phyloP scores from a whole-genome alignment of 257 asterid species.

The Apocynum venetum region DNA sequence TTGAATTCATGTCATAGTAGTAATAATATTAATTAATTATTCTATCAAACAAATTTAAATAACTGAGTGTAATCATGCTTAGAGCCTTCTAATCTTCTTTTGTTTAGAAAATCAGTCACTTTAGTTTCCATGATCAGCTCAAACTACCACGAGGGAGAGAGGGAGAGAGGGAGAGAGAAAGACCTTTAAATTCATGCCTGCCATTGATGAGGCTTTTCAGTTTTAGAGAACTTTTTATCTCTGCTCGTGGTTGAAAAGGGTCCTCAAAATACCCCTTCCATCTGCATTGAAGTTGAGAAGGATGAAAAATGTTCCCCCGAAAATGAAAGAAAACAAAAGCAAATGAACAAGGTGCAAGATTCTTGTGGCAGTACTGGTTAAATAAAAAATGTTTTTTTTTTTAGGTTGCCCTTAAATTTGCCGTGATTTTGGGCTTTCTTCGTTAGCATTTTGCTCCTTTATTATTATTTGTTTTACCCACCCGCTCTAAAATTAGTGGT shows the following conservation, averaged over 20 bases:
- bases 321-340: slow-evolving; percentile 6
- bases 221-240: neutral
- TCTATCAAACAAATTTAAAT: neutral
- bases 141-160: slow-evolving; percentile 5
- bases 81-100: slow-evolving; percentile 3
- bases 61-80: neutral
- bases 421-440: slow-evolving; percentile 15
- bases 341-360: neutral
- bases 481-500: neutral
- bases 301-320: neutral
- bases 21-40: neutral
- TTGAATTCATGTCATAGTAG: no score
- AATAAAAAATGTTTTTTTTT: no score
- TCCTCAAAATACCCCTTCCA: neutral
- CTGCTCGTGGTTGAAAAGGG: slow-evolving; percentile 2
- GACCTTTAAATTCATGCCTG: neutral
- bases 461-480: neutral
- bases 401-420: slow-evolving; percentile 1
- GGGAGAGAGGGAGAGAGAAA: neutral
- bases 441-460: neutral
- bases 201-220: neutral
- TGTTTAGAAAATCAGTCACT: neutral
- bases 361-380: neutral
- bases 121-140: slow-evolving; percentile 12
- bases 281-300: neutral